Base-by-base conservation (phyloP, 352 stramenopile genomes). In the Phytophthora podocarpi region DNA sequence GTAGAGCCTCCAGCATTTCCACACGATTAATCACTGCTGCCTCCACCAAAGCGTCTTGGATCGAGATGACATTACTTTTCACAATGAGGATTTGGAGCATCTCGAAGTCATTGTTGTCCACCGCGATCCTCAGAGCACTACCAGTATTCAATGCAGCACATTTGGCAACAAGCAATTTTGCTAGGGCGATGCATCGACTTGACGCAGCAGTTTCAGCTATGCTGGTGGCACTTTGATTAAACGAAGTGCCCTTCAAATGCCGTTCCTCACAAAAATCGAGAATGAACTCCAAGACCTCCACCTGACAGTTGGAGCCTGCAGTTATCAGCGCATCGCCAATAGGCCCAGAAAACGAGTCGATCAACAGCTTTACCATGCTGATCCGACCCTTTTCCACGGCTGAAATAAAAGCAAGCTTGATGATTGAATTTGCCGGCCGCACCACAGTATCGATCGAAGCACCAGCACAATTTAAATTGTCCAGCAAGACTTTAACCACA, bases 251-350 rank as follows among this genome's bases (percentile, higher is more conserved):
- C 18, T 28, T 46, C n/a, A 46, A 39, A 1, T 47, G 24, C 16
- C 28, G 24, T 10, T 13, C 27, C 21, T 27, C 24, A 18, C 28
- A 64, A n/a, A 39, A 51, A 8, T 59, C 37, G 8, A 64, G 32
- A 39, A 64, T 20, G 27, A 59, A 64, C 36, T 42, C 56, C 45
- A 64, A 30, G 12, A 52, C 18, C 18, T 42, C 37, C 8, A 58
- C 1, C 34, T 49, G 26, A 18, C 18, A 26, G 5, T 21, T 16
- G 1, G n/a, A 49, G 18, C 10, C 24, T 27, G 56, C 36, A 23
- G 21, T 4, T 21, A 39, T 13, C 27, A 64, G 9, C 11, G 24
- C 15, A 23, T 58, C 36, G 26, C 28, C 32, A n/a, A 63, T 35
- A n/a, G 46, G 46, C 2, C n/a, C 11, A 4, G 46, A 40, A 26